Percentiles rank a stretch among this genome's conserved stretches.
phyloP scores from a whole-genome alignment of 148 eudicot species.

The Selenicereus undatus region DNA sequence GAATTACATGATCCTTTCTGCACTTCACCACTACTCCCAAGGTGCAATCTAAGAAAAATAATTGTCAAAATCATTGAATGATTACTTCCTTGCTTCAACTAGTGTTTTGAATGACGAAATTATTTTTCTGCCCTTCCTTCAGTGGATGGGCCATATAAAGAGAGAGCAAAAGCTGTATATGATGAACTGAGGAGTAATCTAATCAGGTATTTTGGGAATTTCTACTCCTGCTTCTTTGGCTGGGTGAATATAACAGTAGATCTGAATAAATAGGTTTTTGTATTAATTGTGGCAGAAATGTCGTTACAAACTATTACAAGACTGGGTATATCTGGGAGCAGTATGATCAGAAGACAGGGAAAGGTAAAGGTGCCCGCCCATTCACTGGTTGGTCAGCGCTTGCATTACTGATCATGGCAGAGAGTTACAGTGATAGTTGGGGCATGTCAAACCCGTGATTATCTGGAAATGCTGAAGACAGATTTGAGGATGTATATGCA shows the following conservation, averaged over 20 bases:
- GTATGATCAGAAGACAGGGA: slow-evolving; percentile 83
- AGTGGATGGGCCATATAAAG: slow-evolving; percentile 77
- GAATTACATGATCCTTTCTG: slow-evolving; percentile 88
- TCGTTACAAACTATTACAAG: slow-evolving; percentile 56
- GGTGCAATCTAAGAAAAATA: slow-evolving; percentile 35
- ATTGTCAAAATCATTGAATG: background rate
- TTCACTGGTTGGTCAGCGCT: slow-evolving; percentile 98
- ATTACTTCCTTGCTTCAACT: slow-evolving; percentile 3
- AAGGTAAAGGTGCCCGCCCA: slow-evolving; percentile 76
- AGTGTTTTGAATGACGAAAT: background rate
- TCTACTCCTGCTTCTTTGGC: slow-evolving; percentile 4
- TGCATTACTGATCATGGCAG: slow-evolving; percentile 75
- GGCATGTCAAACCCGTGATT: slow-evolving; percentile 25
- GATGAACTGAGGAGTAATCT: slow-evolving; percentile 65
- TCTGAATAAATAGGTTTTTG: background rate
- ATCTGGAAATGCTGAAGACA: background rate
- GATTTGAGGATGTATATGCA: background rate
- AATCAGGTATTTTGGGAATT: slow-evolving; percentile 48
- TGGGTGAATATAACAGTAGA: too few species aligned
- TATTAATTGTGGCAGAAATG: slow-evolving; percentile 48
- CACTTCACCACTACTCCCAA: slow-evolving; percentile 82
- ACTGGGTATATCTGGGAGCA: slow-evolving; percentile 91
- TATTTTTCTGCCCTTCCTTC: slow-evolving; percentile 6
- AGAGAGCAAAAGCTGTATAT: slow-evolving; percentile 55
- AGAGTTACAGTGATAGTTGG: slow-evolving; percentile 59